These are phyloP conservation scores for Lentinula edodes DNA, from an alignment of 768 basidiomycete genomes.

Conservation along the genomic window DNA sequence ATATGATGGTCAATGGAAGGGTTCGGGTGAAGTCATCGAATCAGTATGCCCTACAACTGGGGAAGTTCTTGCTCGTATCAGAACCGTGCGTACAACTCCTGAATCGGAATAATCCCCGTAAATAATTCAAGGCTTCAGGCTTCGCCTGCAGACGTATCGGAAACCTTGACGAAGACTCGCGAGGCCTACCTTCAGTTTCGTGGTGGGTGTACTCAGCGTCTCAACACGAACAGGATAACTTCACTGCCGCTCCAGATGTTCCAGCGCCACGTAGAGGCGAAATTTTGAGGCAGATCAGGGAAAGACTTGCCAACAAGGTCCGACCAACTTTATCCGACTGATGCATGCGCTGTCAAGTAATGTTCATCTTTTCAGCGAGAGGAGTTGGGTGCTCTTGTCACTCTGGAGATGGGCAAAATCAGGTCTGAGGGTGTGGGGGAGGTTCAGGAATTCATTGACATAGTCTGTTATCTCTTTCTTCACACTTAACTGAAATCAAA, in stretches of 20 bases:
- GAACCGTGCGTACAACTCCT: slow-evolving; percentile 43
- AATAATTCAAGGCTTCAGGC: slow-evolving; percentile 35
- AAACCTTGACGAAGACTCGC: slow-evolving; percentile 60
- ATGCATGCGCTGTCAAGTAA: slow-evolving; percentile 43
- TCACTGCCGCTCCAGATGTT: slow-evolving; percentile 29
- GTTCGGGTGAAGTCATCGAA: slow-evolving; percentile 62
- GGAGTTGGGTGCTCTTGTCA: slow-evolving; percentile 75
- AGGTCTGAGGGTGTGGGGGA: slow-evolving; percentile 87
- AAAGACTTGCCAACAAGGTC: slow-evolving; percentile 42
- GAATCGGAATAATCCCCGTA: slow-evolving; percentile 8
- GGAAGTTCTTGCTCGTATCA: slow-evolving; percentile 72
- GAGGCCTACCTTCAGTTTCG: slow-evolving; percentile 73
- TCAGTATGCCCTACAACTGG: slow-evolving; percentile 86
- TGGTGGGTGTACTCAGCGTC: slow-evolving; percentile 23
- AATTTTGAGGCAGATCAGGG: slow-evolving; percentile 80
- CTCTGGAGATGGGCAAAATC: slow-evolving; percentile 91
- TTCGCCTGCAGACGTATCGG: slow-evolving; percentile 66
- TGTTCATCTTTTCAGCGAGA: slow-evolving; percentile 45
- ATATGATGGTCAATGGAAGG: slow-evolving; percentile 80
- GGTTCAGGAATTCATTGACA: slow-evolving; percentile 93
- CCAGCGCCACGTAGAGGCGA: slow-evolving; percentile 90
- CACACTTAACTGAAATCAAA: background rate
- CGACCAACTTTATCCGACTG: background rate
- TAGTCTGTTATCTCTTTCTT: slow-evolving; percentile 44
- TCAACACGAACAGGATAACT: background rate